Conservation (phyloP, 2,329 filamentous ascomycete genomes). For the Penicillium crustosum region DNA sequence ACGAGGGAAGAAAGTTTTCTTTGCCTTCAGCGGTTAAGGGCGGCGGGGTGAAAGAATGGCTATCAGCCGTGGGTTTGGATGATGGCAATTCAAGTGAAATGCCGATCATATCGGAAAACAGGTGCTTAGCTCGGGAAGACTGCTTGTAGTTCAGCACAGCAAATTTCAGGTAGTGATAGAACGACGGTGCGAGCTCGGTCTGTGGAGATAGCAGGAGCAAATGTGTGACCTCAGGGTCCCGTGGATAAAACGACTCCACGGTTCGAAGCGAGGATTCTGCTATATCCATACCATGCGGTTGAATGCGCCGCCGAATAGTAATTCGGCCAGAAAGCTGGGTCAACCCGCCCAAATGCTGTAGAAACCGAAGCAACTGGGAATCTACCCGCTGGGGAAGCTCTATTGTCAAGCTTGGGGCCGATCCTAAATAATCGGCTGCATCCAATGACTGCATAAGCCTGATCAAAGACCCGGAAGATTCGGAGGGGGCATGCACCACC, state of each 20-base stretch:
- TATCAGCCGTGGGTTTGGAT: conserved; percentile 55
- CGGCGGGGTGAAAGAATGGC: conserved; percentile 51
- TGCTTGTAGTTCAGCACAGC: conserved; percentile 74
- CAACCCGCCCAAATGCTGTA: conserved; percentile 69
- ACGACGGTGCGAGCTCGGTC: conserved; percentile 74
- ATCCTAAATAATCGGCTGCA: conserved; percentile 71
- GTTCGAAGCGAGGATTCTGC: conserved; percentile 73
- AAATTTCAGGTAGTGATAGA: conserved; percentile 84
- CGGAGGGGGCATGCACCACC: conserved; percentile 71
- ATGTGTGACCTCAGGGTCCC: conserved; percentile 63
- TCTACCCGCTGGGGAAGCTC: conserved; percentile 76
- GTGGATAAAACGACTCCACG: conserved; percentile 85
- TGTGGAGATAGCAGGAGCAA: conserved; percentile 83
- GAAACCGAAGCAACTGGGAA: conserved; percentile 59
- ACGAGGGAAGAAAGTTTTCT: conserved; percentile 53
- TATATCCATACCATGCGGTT: conserved; percentile 58
- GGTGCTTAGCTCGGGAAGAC: conserved; percentile 52
- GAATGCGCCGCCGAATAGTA: conserved; percentile 72
- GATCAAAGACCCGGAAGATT: conserved; percentile 71
- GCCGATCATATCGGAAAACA: conserved; percentile 64
- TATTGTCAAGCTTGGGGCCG: conserved; percentile 73
- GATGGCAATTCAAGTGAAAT: conserved; percentile 76
- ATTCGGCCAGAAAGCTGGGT: conserved; percentile 53
- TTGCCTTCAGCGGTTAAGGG: conserved; percentile 20
- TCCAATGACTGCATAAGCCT: conserved; percentile 74